Base-by-base conservation (phyloP, 1,284 basidiomycete genomes). In the Malassezia pachydermatis region DNA sequence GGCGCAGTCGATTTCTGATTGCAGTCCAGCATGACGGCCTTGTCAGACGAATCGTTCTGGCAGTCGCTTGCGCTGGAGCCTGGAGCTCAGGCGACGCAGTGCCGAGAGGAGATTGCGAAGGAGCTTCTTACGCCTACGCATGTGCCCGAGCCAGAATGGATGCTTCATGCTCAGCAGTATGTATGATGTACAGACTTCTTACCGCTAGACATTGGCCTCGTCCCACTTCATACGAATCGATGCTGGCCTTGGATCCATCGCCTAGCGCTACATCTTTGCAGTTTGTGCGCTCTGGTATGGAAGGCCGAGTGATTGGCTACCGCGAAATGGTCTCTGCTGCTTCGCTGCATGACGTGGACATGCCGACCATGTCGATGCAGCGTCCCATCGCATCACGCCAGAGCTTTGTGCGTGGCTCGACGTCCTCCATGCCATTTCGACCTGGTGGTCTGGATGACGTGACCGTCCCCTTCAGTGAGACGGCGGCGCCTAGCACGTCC, bases 401-500 rank as follows among this genome's bases (percentile, higher is more conserved):
- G 30, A 36, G 17, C 17, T 60, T 52, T 39, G 58, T 60, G 22
- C 51, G 58, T 13, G 60, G 60, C 16, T 41, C 44, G 23, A 37
- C 42, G n/a, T 51, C 51, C 14, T 34, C 50, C 9, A 40, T 38
- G 19, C 55, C 55, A 19, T 60, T 60, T 28, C 38, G 39, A 3
- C 60, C 60, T 4, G 58, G 60, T 8, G 60, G 59, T 2, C 41
- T 61, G 4, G 42, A 32, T 3, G 32, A 33, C 7, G 33, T 28
- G 14, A 24, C 16, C 23, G 27, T 25, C 58, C 57, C 37, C 48
- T 51, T 19, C 17, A 22, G n/a, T 27, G 20, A 20, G 33, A 46
- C 68, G 84, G 45, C 81, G 82, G 3, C 6, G 10, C 6, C 5
- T 5, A 63, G 7, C 65, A 73, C 22, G 53, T 51, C 13, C 62